Conservation (phyloP, 495 filamentous ascomycete species). For the Penicillium chermesinum region DNA sequence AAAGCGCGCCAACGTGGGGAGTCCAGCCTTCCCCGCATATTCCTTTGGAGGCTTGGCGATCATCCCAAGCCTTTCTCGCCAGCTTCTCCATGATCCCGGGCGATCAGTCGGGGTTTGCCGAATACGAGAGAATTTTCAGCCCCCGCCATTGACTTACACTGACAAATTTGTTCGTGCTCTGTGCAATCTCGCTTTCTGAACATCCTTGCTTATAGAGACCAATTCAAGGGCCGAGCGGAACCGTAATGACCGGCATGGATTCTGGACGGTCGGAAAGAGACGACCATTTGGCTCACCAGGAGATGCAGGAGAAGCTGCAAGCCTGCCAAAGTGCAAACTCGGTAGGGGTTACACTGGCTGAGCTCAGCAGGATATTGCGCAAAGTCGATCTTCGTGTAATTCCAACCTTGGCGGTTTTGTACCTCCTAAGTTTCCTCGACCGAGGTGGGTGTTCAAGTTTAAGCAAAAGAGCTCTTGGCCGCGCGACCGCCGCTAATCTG, state of each 20-base stretch:
- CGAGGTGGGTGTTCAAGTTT: slow-evolving; percentile 2
- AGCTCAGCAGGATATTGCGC: slow-evolving; percentile 3
- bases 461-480: not conserved
- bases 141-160: not conserved
- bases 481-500: not conserved
- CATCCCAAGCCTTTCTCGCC: not conserved
- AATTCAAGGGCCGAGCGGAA: not conserved
- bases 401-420: slow-evolving; percentile 5
- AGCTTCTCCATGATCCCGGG: not conserved
- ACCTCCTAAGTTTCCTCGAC: slow-evolving; percentile 10
- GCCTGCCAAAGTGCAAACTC: not conserved
- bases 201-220: not conserved
- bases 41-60: not conserved
- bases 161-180: not conserved
- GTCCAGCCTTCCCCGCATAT: no score
- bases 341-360: not conserved
- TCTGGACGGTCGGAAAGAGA: not conserved
- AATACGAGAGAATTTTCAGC: not conserved
- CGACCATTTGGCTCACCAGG: not conserved
- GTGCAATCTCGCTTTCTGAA: not conserved
- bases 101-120: not conserved
- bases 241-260: not conserved
- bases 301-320: not conserved
- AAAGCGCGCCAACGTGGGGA: no score
- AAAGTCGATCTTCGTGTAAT: slow-evolving; percentile 13